Conservation (phyloP, 345 rosid genomes). For the Melaleuca alternifolia region DNA sequence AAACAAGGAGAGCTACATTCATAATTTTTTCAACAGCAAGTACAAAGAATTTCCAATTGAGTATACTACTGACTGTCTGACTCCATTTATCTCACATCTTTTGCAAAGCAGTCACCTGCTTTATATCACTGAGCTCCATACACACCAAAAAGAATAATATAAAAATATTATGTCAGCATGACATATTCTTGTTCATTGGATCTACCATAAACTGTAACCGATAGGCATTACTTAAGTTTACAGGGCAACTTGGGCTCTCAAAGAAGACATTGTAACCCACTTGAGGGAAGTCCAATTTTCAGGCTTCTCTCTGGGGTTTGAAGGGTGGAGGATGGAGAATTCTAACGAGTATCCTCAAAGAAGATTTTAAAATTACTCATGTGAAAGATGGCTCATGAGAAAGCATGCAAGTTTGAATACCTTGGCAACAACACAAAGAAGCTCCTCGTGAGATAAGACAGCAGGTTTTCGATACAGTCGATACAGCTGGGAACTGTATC, state of each 20-base stretch:
- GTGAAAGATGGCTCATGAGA: background rate
- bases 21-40: background rate
- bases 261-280: background rate
- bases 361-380: background rate
- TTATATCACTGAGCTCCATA: background rate
- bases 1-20: background rate
- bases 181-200: background rate
- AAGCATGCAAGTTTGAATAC: slow-evolving; percentile 4
- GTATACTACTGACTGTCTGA: background rate
- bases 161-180: background rate
- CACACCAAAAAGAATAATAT: background rate
- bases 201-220: background rate
- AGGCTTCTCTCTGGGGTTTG: background rate
- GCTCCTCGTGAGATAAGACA: slow-evolving; percentile 94
- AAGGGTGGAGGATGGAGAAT: background rate
- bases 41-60: background rate
- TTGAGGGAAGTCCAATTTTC: background rate
- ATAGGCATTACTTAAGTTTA: background rate
- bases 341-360: background rate
- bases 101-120: background rate
- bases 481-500: slow-evolving; percentile 72
- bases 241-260: background rate
- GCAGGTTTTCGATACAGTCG: slow-evolving; percentile 72
- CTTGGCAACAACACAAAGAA: slow-evolving; percentile 89
- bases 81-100: background rate